Base-by-base conservation (phyloP, 331 rosid genomes). In the Pyrus hybrid region DNA sequence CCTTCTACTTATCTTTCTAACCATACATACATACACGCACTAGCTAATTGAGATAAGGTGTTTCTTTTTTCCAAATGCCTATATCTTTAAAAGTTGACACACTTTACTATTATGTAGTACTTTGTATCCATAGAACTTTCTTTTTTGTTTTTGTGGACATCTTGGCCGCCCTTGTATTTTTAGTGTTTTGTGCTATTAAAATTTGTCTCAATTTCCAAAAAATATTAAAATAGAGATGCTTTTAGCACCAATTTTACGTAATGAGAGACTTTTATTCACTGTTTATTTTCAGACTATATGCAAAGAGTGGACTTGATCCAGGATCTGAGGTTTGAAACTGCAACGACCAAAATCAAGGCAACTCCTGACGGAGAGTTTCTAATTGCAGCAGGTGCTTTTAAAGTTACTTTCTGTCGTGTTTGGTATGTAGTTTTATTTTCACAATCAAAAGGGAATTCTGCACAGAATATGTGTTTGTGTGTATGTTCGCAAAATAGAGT, bases 331-430 rank as follows among this genome's bases (percentile, higher is more conserved):
- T 94, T 94, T 56, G 83, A 90, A 41, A 91, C 96, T 33, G 90
- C 96, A 67, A 88, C 98, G 5, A 88, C 91, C 41, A 94, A 90
- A 81, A 91, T 91, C 70, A 91, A 91, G 82, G 88, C 90, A 49
- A 88, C 98, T 73, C 96, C 96, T 51, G 91, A 91, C 45, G 97
- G 96, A 57, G 96, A 91, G 75, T 94, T 83, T 64, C 76, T 94
- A 67, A 81, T 94, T 9, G 98, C 98, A 9, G 88, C 98, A 79
- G 98, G 98, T 89, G 78, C 76, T 84, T 77, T 21, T 64, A 51
- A 65, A 68, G 53, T 56, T 13, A 70, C 4, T 80, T 20, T 56
- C 5, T 70, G 58, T 41, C 23, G 47, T 60, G 8, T 37, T 9
- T 35, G 63, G 45, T 70, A 62, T 68, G 69, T 16, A 47, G 43